phyloP scores from a whole-genome alignment of 805 yeast genomes.

The Yamadazyma paraphyllophila region DNA sequence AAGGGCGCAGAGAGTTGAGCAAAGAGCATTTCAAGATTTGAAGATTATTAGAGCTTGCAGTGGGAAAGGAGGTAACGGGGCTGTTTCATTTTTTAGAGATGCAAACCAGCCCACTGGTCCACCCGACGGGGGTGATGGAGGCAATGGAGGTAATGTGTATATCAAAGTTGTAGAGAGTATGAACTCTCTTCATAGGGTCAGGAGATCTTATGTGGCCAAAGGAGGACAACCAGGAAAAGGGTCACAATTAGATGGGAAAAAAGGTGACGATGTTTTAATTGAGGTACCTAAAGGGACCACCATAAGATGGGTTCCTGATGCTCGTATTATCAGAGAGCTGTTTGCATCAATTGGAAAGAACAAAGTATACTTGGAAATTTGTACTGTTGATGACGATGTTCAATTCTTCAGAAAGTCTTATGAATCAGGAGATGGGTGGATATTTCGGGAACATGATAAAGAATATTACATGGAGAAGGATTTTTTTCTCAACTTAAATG shows the following conservation, averaged over 20 bases:
- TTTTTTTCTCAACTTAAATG: conserved; percentile 63
- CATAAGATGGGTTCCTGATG: conserved; percentile 81
- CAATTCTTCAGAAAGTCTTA: conserved; percentile 66
- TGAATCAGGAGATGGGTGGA: conserved; percentile 82
- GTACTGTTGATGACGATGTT: conserved; percentile 10
- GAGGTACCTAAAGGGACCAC: conserved; percentile 92
- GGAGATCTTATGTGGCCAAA: conserved; percentile 65
- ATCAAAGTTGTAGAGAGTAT: conserved; percentile 75
- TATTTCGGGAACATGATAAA: conserved; percentile 74
- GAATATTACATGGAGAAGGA: conserved; percentile 64
- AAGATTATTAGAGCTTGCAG: conserved; percentile 63
- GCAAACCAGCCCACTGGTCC: conserved; percentile 86
- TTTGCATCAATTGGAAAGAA: conserved; percentile 15
- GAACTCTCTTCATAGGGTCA: conserved; percentile 67
- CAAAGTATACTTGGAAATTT: conserved; percentile 10
- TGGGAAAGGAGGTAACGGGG: conserved; percentile 90
- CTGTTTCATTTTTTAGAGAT: conserved; percentile 81
- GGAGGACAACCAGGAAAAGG: conserved; percentile 71
- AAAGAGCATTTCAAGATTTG: conserved; percentile 53
- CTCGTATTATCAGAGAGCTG: conserved; percentile 41
- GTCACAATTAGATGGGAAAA: conserved; percentile 81
- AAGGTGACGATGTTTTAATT: conserved; percentile 74
- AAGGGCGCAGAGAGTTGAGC: conserved; percentile 35
- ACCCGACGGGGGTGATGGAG: conserved; percentile 99
- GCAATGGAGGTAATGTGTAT: conserved; percentile 84